These are phyloP conservation scores for Penicillium ucsense DNA, from an alignment of 495 filamentous ascomycete genomes.

Conservation along the genomic window DNA sequence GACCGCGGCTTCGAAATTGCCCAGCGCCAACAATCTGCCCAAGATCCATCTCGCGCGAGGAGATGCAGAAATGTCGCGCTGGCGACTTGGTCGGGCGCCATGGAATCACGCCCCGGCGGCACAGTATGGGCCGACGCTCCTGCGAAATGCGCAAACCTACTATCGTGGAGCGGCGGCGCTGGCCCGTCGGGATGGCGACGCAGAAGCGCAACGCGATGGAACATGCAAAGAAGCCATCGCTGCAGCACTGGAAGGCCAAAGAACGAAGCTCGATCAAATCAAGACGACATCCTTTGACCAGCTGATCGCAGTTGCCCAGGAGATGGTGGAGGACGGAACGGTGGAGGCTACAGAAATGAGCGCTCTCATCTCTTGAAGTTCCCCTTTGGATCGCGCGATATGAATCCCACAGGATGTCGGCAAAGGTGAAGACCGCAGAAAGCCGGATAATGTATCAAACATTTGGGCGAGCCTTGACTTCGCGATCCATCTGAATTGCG, in stretches of 20 bases:
- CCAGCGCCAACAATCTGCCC: constrained; percentile 41
- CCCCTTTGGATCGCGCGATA: too few species aligned
- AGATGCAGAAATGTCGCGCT: constrained; percentile 51
- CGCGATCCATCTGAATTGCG: constrained; percentile 33
- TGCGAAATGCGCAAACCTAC: constrained; percentile 55
- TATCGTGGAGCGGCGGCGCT: constrained; percentile 51
- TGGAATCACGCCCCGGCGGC: constrained; percentile 35
- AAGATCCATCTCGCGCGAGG: constrained; percentile 54
- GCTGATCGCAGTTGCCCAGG: constrained; percentile 29
- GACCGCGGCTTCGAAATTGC: constrained; percentile 43
- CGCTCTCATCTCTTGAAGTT: constrained; percentile 24
- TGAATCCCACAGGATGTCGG: too few species aligned
- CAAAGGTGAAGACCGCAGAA: too few species aligned
- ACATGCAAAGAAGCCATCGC: constrained; percentile 36
- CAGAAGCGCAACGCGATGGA: constrained; percentile 39
- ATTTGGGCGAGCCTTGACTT: constrained; percentile 24
- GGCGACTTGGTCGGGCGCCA: constrained; percentile 40
- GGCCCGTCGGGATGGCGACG: constrained; percentile 28
- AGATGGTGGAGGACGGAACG: constrained; percentile 44
- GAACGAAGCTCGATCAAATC: constrained; percentile 29
- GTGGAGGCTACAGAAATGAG: constrained; percentile 28
- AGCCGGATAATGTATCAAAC: constrained; percentile 3
- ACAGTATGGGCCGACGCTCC: constrained; percentile 38
- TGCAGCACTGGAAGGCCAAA: constrained; percentile 33
- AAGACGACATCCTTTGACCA: constrained; percentile 20